Percentiles rank a stretch among this genome's conserved stretches.
phyloP scores from a whole-genome alignment of 495 filamentous ascomycete species.

The Aspergillus ostianus region DNA sequence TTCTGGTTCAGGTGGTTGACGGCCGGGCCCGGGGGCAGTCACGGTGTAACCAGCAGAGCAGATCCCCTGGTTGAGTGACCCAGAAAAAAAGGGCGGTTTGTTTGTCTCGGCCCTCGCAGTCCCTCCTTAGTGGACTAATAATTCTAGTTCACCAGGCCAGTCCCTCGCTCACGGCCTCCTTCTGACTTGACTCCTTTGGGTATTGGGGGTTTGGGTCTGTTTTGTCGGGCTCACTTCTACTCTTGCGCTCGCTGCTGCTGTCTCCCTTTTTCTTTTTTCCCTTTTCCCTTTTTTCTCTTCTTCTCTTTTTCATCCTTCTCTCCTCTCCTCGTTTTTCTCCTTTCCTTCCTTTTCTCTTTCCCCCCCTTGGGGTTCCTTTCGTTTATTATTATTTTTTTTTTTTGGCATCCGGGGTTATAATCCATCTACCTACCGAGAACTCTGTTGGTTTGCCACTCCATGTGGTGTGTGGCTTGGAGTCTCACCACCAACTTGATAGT shows the following conservation, averaged over 20 bases:
- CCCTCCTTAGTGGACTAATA: conserved; percentile 2
- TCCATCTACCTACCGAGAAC: neutral
- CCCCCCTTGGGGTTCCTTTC: conserved; percentile 5
- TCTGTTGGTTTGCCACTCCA: conserved; percentile 19
- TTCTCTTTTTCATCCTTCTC: conserved; percentile 12
- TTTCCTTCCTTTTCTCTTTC: conserved; percentile 12
- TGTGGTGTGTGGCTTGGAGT: conserved; percentile 15
- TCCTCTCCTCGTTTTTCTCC: conserved; percentile 8
- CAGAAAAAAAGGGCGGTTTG: conserved; percentile 14
- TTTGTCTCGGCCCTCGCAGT: conserved; percentile 24
- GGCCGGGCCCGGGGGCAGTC: conserved; percentile 15
- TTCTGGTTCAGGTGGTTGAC: conserved; percentile 15
- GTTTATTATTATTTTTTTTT: neutral
- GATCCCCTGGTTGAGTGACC: conserved; percentile 13
- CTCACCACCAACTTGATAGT: conserved; percentile 18
- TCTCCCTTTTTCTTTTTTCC: conserved; percentile 10
- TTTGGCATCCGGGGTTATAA: no score
- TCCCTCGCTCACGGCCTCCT: conserved; percentile 17
- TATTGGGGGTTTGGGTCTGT: conserved; percentile 7
- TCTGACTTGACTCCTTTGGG: conserved; percentile 16
- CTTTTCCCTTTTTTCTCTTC: conserved; percentile 14
- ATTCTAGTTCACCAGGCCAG: conserved; percentile 1
- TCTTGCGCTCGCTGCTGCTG: conserved; percentile 14
- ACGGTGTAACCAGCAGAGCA: conserved; percentile 24
- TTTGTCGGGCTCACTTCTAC: conserved; percentile 1